phyloP scores from a whole-genome alignment of 495 filamentous ascomycete species.

The Daldinia grandis region DNA sequence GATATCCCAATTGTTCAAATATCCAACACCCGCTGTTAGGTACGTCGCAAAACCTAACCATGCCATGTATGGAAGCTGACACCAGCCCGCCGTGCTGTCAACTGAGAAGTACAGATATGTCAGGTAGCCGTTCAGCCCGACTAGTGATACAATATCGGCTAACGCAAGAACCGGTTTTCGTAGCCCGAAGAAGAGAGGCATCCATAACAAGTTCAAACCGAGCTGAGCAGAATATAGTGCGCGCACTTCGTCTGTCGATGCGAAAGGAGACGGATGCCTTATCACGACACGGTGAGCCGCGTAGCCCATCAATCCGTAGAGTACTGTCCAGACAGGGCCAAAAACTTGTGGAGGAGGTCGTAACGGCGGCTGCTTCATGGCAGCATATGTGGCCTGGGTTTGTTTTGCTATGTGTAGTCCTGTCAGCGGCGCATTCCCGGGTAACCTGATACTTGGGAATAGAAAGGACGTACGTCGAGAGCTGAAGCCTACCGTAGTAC shows the following conservation, averaged over 20 bases:
- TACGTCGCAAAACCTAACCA: slow-evolving; percentile 91
- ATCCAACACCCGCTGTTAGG: slow-evolving; percentile 72
- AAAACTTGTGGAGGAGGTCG: slow-evolving; percentile 83
- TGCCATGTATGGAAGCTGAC: slow-evolving; percentile 77
- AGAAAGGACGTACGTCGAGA: slow-evolving; percentile 59
- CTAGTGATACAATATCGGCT: slow-evolving; percentile 75
- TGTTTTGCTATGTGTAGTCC: slow-evolving; percentile 53
- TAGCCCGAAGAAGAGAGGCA: slow-evolving; percentile 88
- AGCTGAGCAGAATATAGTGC: slow-evolving; percentile 87
- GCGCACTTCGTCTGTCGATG: slow-evolving; percentile 41
- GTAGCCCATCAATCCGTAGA: slow-evolving; percentile 92
- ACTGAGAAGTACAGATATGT: slow-evolving; percentile 77
- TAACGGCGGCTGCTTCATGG: slow-evolving; percentile 80
- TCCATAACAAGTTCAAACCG: slow-evolving; percentile 85
- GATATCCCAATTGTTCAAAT: slow-evolving; percentile 81
- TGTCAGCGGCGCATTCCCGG: not conserved
- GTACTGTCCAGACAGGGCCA: slow-evolving; percentile 82
- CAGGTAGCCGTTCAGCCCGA: slow-evolving; percentile 73
- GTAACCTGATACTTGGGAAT: not conserved
- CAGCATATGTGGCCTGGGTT: slow-evolving; percentile 69
- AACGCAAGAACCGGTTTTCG: slow-evolving; percentile 76
- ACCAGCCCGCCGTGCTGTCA: slow-evolving; percentile 74
- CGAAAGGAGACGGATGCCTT: slow-evolving; percentile 39
- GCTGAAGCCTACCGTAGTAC: slow-evolving; percentile 69
- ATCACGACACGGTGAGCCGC: slow-evolving; percentile 73